Evolutionary conservation across 202 grass and related monocot species (phyloP).

Genomic region (Schoenoplectus tabernaemontani): DNA sequence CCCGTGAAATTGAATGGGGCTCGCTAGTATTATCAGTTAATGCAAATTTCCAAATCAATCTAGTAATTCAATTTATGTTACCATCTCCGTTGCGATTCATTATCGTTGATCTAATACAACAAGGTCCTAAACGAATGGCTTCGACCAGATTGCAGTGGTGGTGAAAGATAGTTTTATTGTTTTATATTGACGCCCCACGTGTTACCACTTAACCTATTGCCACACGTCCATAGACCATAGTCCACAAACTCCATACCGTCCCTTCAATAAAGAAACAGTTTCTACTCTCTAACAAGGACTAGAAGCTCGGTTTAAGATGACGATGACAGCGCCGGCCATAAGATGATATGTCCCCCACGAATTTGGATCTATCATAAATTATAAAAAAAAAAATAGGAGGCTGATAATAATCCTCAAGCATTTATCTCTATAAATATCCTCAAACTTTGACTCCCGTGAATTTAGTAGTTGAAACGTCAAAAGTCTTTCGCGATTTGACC

Average conservation of each 20-base stretch:
- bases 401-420: too few species aligned
- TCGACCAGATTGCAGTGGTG: neutral
- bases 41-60: neutral
- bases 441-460: too few species aligned
- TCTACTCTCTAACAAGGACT: neutral
- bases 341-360: neutral
- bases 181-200: neutral
- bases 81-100: too few species aligned
- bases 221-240: neutral
- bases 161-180: too few species aligned
- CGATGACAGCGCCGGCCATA: neutral
- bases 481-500: too few species aligned
- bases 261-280: neutral
- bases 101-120: neutral
- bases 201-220: neutral
- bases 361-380: neutral
- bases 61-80: too few species aligned
- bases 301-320: neutral
- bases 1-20: neutral
- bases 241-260: neutral
- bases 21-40: neutral
- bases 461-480: too few species aligned
- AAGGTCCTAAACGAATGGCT: neutral
- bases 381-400: neutral
- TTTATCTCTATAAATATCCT: too few species aligned